A percentile compares a stretch with the other conserved stretches of the same genome.
Conservation (phyloP, 306 rosid genomes). For the Sphenostylis stenocarpa region DNA sequence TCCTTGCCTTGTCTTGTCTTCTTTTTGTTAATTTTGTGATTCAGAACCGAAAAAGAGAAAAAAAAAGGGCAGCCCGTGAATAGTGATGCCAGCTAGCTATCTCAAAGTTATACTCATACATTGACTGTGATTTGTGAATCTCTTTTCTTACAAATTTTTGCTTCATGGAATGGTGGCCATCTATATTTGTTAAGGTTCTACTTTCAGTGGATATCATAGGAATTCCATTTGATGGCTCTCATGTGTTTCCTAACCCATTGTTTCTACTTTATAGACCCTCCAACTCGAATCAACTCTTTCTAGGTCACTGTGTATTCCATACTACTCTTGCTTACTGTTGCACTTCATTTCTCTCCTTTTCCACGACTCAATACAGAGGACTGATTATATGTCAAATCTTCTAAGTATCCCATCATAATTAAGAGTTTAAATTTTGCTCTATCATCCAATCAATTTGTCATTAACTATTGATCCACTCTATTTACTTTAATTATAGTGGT, state of each 20-base stretch:
- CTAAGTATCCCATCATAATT: not conserved
- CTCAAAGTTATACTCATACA: constrained; percentile 19
- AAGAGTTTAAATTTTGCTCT: not conserved
- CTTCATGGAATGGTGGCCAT: constrained; percentile 44
- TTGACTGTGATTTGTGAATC: not conserved
- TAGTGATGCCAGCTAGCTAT: constrained; percentile 36
- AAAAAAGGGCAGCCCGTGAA: constrained; percentile 9
- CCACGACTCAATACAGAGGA: not conserved
- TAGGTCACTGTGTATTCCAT: not conserved
- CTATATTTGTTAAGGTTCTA: constrained; percentile 34
- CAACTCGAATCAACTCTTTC: constrained; percentile 40
- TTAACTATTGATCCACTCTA: too few relatives aligned
- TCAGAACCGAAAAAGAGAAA: constrained; percentile 2
- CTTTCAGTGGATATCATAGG: constrained; percentile 30
- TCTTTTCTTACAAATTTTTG: not conserved
- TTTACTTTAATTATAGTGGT: not conserved
- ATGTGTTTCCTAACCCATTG: constrained; percentile 24
- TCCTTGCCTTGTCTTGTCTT: constrained; percentile 18
- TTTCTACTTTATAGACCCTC: constrained; percentile 25
- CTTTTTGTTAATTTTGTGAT: not conserved
- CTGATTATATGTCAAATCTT: not conserved
- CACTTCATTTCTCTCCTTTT: not conserved
- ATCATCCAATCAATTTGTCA: too few relatives aligned
- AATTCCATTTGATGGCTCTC: constrained; percentile 39
- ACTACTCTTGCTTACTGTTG: not conserved